Conservation (phyloP, 257 asterid genomes). For the Solanum chaucha region DNA sequence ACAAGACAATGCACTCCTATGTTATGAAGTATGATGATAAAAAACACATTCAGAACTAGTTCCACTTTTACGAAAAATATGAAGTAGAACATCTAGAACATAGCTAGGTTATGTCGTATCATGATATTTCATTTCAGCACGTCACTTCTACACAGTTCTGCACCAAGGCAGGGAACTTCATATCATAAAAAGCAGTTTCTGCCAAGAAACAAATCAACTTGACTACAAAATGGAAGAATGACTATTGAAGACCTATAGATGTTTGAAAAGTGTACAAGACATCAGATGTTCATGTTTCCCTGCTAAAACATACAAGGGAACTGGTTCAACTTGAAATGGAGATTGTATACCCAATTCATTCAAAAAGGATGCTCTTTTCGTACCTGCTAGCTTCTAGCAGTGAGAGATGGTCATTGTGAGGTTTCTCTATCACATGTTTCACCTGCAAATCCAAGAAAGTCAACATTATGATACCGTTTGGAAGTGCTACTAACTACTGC, state of each 20-base stretch:
- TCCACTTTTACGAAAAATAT: neutral
- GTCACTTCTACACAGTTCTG: neutral
- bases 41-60: neutral
- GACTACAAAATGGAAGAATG: neutral
- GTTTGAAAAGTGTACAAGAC: neutral
- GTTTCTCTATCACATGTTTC: slow-evolving; percentile 81
- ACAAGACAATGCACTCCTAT: neutral
- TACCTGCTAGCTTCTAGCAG: slow-evolving; percentile 99
- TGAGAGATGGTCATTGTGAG: slow-evolving; percentile 92
- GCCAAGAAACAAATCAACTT: neutral
- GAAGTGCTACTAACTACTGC: neutral
- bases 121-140: neutral
- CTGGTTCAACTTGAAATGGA: neutral
- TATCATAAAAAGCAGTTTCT: neutral
- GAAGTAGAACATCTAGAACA: neutral
- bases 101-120: neutral
- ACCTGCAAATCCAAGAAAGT: slow-evolving; percentile 49
- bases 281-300: neutral
- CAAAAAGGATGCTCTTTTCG: neutral
- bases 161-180: neutral
- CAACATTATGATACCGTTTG: neutral
- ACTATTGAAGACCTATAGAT: neutral
- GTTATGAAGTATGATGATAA: neutral
- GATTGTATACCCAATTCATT: neutral
- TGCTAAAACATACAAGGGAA: neutral